phyloP scores from a whole-genome alignment of 75 land plant species.

The Ceratopteris richardii region DNA sequence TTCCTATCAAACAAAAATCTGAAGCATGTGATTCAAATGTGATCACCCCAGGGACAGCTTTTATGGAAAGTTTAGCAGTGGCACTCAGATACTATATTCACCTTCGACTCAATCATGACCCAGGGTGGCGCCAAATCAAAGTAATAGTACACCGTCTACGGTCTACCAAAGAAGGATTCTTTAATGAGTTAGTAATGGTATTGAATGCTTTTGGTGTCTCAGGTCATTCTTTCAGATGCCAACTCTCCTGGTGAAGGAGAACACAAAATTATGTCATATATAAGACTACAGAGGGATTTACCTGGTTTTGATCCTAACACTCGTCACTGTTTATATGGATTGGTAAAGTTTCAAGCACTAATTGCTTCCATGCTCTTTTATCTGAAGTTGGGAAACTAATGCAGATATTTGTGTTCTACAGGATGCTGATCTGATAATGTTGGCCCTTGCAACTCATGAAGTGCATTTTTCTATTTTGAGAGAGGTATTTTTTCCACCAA shows the following conservation, averaged over 20 bases:
- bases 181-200: too few species aligned
- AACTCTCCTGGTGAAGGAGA: slow-evolving; percentile 97
- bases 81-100: slow-evolving; percentile 82
- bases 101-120: slow-evolving; percentile 70
- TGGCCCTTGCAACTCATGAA: slow-evolving; percentile 96
- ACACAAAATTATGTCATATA: slow-evolving; percentile 85
- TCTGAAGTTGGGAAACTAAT: too few species aligned
- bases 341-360: slow-evolving; percentile 35
- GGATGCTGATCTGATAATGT: slow-evolving; percentile 99
- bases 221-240: slow-evolving; percentile 92
- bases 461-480: slow-evolving; percentile 72
- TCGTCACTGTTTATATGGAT: slow-evolving; percentile 81
- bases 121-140: slow-evolving; percentile 78
- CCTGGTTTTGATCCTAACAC: slow-evolving; percentile 87
- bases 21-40: slow-evolving; percentile 78
- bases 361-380: neutral
- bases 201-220: neutral
- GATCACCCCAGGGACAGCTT: slow-evolving; percentile 83
- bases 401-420: slow-evolving; percentile 8
- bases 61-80: slow-evolving; percentile 70
- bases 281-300: slow-evolving; percentile 80
- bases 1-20: slow-evolving; percentile 57
- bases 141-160: slow-evolving; percentile 11
- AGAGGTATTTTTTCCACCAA: slow-evolving; percentile 16
- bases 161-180: too few species aligned